These are phyloP conservation scores for Aspergillus melleus DNA, from an alignment of 2,329 filamentous ascomycete species.

Conservation along the genomic window DNA sequence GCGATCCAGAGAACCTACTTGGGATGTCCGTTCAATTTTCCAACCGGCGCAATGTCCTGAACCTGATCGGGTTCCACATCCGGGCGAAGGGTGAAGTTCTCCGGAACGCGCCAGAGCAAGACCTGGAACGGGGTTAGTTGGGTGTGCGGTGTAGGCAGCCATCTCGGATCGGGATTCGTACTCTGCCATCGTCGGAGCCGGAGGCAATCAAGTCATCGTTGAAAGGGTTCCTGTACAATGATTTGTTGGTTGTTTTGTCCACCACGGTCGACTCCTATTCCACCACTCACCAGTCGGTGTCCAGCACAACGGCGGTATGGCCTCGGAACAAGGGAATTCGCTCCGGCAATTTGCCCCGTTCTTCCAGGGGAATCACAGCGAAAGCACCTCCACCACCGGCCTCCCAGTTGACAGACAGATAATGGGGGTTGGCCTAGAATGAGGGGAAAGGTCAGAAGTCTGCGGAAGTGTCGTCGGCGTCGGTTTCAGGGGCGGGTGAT, in stretches of 20 bases:
- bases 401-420: conserved; percentile 98
- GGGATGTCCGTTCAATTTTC: conserved; percentile 82
- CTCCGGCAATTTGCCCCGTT: conserved; percentile 88
- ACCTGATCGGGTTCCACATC: conserved; percentile 76
- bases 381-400: conserved; percentile 93
- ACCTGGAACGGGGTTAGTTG: conserved; percentile 48
- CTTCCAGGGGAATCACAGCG: conserved; percentile 86
- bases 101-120: conserved; percentile 92
- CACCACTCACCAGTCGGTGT: conserved; percentile 82
- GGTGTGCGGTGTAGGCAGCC: background rate
- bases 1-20: conserved; percentile 56
- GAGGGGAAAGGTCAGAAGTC: conserved; percentile 16
- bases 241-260: conserved; percentile 11
- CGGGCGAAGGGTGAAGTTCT: conserved; percentile 79
- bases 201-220: conserved; percentile 92
- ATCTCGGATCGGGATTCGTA: conserved; percentile 25
- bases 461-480: conserved; percentile 20
- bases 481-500: conserved; percentile 15
- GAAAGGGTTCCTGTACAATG: conserved; percentile 77
- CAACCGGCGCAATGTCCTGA: conserved; percentile 74
- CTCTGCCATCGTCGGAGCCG: conserved; percentile 92
- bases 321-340: conserved; percentile 92
- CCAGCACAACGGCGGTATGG: conserved; percentile 91
- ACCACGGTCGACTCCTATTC: conserved; percentile 2
- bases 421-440: conserved; percentile 84